Conservation (phyloP, 208 protist species). For the Porcisia hertigi region DNA sequence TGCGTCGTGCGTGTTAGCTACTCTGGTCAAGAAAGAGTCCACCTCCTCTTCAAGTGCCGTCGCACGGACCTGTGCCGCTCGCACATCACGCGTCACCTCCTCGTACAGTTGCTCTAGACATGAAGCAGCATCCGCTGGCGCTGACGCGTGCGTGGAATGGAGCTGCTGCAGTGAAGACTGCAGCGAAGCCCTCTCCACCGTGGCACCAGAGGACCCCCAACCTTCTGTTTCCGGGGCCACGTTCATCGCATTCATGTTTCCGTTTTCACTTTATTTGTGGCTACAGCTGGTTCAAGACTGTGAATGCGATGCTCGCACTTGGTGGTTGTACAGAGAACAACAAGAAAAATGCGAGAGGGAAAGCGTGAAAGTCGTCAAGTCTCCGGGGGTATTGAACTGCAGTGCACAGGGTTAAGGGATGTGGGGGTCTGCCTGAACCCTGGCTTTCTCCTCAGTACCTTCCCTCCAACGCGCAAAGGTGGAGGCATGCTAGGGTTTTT, state of each 20-base stretch:
- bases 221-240: not conserved
- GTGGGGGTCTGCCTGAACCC: too few relatives aligned
- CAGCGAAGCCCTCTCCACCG: conserved; percentile 3
- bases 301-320: not conserved
- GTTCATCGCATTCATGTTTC: not conserved
- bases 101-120: conserved; percentile 32
- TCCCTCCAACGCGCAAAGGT: too few relatives aligned
- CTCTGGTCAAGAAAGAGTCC: conserved; percentile 11
- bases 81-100: conserved; percentile 36
- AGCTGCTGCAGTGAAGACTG: conserved; percentile 3
- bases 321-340: not conserved
- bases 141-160: conserved; percentile 4
- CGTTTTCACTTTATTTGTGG: not conserved
- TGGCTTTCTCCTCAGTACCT: too few relatives aligned
- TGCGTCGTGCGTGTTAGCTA: conserved; percentile 4
- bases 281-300: not conserved
- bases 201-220: not conserved
- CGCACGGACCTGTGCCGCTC: conserved; percentile 25
- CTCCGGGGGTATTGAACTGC: not conserved
- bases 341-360: not conserved
- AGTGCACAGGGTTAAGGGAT: not conserved
- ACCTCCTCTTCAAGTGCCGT: conserved; percentile 25
- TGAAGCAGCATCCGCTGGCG: conserved; percentile 20
- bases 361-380: not conserved
- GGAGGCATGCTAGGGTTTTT: too few relatives aligned